A percentile compares a stretch with the other conserved stretches of the same genome.
phyloP scores from a whole-genome alignment of 768 basidiomycete species.

The Cyathus striatus region DNA sequence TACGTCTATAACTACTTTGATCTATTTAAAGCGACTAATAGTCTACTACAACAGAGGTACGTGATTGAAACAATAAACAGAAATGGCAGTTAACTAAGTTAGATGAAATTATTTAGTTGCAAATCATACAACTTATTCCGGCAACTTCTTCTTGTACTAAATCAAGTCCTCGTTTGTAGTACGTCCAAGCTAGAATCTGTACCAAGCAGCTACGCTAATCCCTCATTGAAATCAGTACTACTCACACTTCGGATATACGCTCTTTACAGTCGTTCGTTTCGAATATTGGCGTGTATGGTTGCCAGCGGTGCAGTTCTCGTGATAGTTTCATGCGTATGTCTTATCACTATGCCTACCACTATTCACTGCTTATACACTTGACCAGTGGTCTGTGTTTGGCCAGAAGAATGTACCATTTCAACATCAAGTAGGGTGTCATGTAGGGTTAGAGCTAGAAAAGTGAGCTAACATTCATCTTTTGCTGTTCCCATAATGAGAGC shows the following conservation, averaged over 20 bases:
- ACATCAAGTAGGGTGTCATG: slow-evolving; percentile 26
- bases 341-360: background rate
- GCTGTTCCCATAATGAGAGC: background rate
- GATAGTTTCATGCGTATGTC: slow-evolving; percentile 25
- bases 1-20: background rate
- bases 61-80: background rate
- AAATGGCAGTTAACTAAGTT: slow-evolving; percentile 5
- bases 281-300: slow-evolving; percentile 30
- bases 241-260: slow-evolving; percentile 46
- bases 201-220: background rate
- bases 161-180: slow-evolving; percentile 44
- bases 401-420: slow-evolving; percentile 22
- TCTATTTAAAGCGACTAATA: background rate
- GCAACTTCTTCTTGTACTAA: slow-evolving; percentile 34
- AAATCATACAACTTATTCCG: slow-evolving; percentile 29
- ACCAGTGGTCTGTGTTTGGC: slow-evolving; percentile 39
- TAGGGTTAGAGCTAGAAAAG: slow-evolving; percentile 23
- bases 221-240: slow-evolving; percentile 22
- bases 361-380: background rate
- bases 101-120: slow-evolving; percentile 27
- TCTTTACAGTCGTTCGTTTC: slow-evolving; percentile 35
- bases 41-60: slow-evolving; percentile 9
- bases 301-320: slow-evolving; percentile 22
- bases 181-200: slow-evolving; percentile 11
- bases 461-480: slow-evolving; percentile 12